These are phyloP conservation scores for Penstemon davidsonii DNA, from an alignment of 257 asterid genomes.

Conservation along the genomic window DNA sequence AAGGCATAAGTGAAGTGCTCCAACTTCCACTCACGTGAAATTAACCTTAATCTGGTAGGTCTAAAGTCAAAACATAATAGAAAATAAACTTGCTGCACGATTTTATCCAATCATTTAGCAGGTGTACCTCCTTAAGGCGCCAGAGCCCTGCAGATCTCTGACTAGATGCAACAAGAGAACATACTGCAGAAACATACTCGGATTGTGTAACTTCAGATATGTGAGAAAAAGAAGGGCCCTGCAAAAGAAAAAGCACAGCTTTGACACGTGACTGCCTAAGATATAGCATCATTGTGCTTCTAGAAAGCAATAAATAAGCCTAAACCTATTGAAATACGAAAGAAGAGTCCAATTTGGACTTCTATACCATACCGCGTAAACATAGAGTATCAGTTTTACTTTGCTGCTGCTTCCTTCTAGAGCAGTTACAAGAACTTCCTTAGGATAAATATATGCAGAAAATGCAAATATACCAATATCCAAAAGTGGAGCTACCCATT, in stretches of 20 bases:
- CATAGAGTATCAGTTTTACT: slow-evolving; percentile 63
- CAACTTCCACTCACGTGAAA: slow-evolving; percentile 1
- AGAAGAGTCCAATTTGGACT: slow-evolving; percentile 9
- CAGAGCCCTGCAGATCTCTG: slow-evolving; percentile 79
- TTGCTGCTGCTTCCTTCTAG: slow-evolving; percentile 73
- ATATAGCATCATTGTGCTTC: slow-evolving; percentile 24
- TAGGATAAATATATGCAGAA: slow-evolving; percentile 74
- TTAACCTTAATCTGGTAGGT: background rate
- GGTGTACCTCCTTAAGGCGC: slow-evolving; percentile 84
- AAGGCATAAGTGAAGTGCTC: background rate
- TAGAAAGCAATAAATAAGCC: slow-evolving; percentile 17
- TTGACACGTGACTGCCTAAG: slow-evolving; percentile 21
- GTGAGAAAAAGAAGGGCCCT: slow-evolving; percentile 72
- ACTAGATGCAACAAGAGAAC: slow-evolving; percentile 74
- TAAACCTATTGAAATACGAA: slow-evolving; percentile 12
- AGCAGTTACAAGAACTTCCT: slow-evolving; percentile 80
- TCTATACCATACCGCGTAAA: slow-evolving; percentile 53
- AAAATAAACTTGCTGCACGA: slow-evolving; percentile 1
- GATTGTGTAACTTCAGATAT: slow-evolving; percentile 40
- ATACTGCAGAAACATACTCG: slow-evolving; percentile 58
- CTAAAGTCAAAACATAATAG: background rate
- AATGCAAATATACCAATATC: slow-evolving; percentile 71
- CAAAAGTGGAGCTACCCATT: slow-evolving; percentile 86
- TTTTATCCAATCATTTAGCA: background rate
- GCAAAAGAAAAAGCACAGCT: slow-evolving; percentile 29